Conservation (phyloP, 1,284 basidiomycete species). For the Amylostereum areolatum region DNA sequence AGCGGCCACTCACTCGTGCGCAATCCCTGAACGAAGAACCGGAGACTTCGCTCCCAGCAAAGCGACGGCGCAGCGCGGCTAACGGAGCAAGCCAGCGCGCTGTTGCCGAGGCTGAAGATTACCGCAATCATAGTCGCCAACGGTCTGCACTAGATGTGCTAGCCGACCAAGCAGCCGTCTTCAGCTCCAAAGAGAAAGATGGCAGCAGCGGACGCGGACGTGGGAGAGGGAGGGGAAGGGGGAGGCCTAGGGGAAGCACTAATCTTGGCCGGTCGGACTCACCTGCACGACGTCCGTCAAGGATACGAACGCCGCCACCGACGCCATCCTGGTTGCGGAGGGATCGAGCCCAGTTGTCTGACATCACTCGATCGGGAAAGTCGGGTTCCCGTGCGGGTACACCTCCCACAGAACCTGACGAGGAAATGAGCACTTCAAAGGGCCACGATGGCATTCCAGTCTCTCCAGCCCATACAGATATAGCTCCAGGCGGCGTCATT, state of each 20-base stretch:
- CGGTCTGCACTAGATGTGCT: constrained; percentile 60
- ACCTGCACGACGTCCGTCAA: too few relatives aligned
- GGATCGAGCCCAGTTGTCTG: too few relatives aligned
- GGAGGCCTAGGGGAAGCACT: constrained; percentile 3
- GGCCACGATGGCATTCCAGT: too few relatives aligned
- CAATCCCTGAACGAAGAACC: constrained; percentile 9
- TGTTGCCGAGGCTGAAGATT: constrained; percentile 6
- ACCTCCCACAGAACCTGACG: too few relatives aligned
- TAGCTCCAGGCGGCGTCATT: too few relatives aligned
- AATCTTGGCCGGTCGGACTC: too few relatives aligned
- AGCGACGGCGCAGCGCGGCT: constrained; percentile 15
- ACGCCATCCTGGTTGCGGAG: too few relatives aligned
- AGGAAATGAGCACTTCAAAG: too few relatives aligned
- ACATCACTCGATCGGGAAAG: too few relatives aligned
- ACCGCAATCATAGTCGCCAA: constrained; percentile 21
- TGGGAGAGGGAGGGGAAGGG: constrained; percentile 17
- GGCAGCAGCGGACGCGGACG: constrained; percentile 1
- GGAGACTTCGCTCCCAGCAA: constrained; percentile 18
- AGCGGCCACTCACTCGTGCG: constrained; percentile 10
- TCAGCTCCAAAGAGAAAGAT: constrained; percentile 15
- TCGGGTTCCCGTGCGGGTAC: too few relatives aligned
- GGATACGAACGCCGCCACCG: too few relatives aligned
- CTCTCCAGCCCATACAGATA: too few relatives aligned
- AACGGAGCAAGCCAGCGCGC: constrained; percentile 3
- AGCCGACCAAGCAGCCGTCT: constrained; percentile 59